Evolutionary conservation across 306 rosid species (phyloP).

Genomic region (Cucurbita moschata): DNA sequence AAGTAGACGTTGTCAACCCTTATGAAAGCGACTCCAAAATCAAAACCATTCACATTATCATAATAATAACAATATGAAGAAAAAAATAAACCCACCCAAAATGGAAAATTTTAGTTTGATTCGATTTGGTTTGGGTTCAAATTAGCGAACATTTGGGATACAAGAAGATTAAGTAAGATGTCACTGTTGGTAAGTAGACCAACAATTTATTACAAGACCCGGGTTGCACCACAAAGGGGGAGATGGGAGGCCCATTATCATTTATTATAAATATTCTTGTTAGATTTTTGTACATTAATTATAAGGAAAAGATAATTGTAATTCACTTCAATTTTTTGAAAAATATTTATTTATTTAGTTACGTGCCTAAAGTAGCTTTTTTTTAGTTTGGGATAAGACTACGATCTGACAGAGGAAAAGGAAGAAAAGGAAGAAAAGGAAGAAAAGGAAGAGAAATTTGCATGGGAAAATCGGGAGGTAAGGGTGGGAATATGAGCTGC

Average conservation of each 20-base stretch:
- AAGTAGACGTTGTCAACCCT: background rate
- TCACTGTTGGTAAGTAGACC: background rate
- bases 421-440: conserved; percentile 13
- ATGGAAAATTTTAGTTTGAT: background rate
- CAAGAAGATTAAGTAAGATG: background rate
- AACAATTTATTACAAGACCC: background rate
- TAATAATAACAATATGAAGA: background rate
- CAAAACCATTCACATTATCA: background rate
- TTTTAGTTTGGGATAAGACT: conserved; percentile 20
- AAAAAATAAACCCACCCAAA: background rate
- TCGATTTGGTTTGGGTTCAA: background rate
- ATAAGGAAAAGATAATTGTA: too few relatives aligned
- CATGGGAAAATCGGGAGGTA: conserved; percentile 10
- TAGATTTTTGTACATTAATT: background rate
- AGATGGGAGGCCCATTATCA: too few relatives aligned
- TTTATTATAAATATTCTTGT: background rate
- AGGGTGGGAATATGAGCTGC: conserved; percentile 28
- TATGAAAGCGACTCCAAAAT: background rate
- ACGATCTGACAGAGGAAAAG: conserved; percentile 30
- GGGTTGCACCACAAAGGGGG: too few relatives aligned
- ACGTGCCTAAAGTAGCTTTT: background rate
- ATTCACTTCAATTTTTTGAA: too few relatives aligned
- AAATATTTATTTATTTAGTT: too few relatives aligned
- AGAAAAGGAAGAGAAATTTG: conserved; percentile 16
- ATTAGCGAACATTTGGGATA: background rate